Conservation (phyloP, 306 rosid genomes). For the Quercus aquifolioides region DNA sequence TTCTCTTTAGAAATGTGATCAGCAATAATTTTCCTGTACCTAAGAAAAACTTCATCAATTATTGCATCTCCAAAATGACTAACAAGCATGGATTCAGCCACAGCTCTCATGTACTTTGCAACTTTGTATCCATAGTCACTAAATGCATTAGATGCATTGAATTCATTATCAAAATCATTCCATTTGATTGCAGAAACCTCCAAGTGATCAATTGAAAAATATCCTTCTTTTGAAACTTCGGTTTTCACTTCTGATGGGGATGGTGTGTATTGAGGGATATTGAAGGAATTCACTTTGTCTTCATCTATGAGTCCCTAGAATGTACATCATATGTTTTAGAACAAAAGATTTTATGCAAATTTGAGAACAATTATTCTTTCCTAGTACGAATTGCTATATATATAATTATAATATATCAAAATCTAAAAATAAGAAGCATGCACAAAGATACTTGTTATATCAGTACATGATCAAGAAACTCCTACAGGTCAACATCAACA, state of each 20-base stretch:
- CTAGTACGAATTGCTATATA: too few relatives aligned
- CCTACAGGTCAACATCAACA: too few relatives aligned
- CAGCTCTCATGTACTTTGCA: slow-evolving; percentile 42
- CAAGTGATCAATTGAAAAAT: slow-evolving; percentile 26
- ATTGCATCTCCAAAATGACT: slow-evolving; percentile 45
- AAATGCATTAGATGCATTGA: background rate
- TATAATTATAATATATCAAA: too few relatives aligned
- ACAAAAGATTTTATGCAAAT: background rate
- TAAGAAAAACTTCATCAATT: slow-evolving; percentile 36
- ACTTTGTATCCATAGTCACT: slow-evolving; percentile 27
- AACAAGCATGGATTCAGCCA: slow-evolving; percentile 43
- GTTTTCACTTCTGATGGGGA: slow-evolving; percentile 37
- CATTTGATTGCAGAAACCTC: slow-evolving; percentile 34
- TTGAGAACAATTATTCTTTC: background rate
- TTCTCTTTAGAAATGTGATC: slow-evolving; percentile 40
- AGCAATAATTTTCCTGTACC: slow-evolving; percentile 24
- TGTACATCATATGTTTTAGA: background rate
- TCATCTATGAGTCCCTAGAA: slow-evolving; percentile 46
- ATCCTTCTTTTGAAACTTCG: slow-evolving; percentile 47
- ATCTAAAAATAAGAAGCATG: background rate
- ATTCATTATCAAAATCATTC: slow-evolving; percentile 24
- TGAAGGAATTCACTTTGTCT: slow-evolving; percentile 45
- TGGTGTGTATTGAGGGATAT: slow-evolving; percentile 57
- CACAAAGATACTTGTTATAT: too few relatives aligned
- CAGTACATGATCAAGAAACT: too few relatives aligned